Evolutionary conservation across 208 protist genomes (phyloP).

Genomic region (Trypanosoma cruzi): DNA sequence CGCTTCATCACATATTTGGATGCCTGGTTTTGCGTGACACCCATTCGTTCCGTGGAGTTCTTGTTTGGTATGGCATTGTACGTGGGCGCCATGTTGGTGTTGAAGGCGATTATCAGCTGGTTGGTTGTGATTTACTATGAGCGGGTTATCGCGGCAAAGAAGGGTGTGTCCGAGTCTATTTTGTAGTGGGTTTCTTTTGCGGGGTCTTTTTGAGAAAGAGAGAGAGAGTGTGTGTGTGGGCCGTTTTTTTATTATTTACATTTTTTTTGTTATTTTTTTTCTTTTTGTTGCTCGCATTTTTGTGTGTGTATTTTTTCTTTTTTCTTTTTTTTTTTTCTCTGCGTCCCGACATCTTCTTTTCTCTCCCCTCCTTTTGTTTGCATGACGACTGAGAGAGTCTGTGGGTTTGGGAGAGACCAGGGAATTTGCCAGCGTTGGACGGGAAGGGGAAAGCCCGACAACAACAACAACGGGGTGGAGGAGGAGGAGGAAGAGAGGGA

Average conservation of each 20-base stretch:
- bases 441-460: neutral
- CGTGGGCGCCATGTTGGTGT: slow-evolving; percentile 45
- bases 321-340: neutral
- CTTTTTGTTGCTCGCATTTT: neutral
- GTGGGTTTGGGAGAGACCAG: too few relatives aligned
- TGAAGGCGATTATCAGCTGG: slow-evolving; percentile 51
- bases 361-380: too few relatives aligned
- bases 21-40: slow-evolving; percentile 80
- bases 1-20: slow-evolving; percentile 76
- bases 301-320: neutral
- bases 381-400: too few relatives aligned
- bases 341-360: too few relatives aligned
- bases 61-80: slow-evolving; percentile 50
- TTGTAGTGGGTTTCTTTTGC: neutral
- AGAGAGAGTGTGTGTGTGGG: too few relatives aligned
- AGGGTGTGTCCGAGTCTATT: slow-evolving; percentile 19
- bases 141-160: neutral
- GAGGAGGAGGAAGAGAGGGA: neutral
- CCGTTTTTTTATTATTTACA: neutral
- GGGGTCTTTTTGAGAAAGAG: too few relatives aligned
- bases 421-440: too few relatives aligned
- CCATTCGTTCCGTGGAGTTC: slow-evolving; percentile 58
- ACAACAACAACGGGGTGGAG: neutral
- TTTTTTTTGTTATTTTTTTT: neutral
- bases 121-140: slow-evolving; percentile 48